Base-by-base conservation (phyloP, 257 asterid species). In the Gentiana straminea region DNA sequence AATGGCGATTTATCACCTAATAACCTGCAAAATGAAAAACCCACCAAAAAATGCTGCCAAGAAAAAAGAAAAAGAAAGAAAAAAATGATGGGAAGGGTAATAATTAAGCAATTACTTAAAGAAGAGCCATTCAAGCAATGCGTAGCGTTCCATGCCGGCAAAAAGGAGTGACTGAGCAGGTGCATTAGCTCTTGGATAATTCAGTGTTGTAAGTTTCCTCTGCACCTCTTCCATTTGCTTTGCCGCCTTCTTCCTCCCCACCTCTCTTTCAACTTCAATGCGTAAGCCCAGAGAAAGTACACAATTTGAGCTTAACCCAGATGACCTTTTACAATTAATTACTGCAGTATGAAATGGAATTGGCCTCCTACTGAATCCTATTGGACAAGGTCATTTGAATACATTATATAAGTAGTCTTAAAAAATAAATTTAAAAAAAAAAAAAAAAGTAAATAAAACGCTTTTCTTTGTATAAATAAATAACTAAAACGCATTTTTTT, bases 91-190 rank as follows among this genome's bases (percentile, higher is more conserved):
- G 34, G 43, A n/a, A 45, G 1, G 2, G 24, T 10, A 12, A 35
- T 15, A 13, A 12, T 13, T 37, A 53, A 12, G 7, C 33, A 41
- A 41, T 33, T 49, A 91, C 98, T 91, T 91, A 85, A 91, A 91
- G 80, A 91, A 87, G 58, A 91, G 95, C 95, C 96, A 91, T 66
- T 91, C 98, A 13, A 91, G 95, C 64, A 91, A 95, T 56, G 98
- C 98, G 49, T 91, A 87, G 59, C 98, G 94, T 58, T 91, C 98
- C 96, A 87, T 84, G 92, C 96, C 96, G 73, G 96, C 98, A 46
- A 86, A 91, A 74, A 91, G 96, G 45, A 91, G 94, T 2, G 98
- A 85, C 72, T 91, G 98, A 13, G 96, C 84, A 49, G 98, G 94
- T 5, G 94, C 94, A 73, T 83, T 84, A 13, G 95, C 83, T 78